Conservation (phyloP, 176 grass and related monocot species). For the Alopecurus myosuroides region DNA sequence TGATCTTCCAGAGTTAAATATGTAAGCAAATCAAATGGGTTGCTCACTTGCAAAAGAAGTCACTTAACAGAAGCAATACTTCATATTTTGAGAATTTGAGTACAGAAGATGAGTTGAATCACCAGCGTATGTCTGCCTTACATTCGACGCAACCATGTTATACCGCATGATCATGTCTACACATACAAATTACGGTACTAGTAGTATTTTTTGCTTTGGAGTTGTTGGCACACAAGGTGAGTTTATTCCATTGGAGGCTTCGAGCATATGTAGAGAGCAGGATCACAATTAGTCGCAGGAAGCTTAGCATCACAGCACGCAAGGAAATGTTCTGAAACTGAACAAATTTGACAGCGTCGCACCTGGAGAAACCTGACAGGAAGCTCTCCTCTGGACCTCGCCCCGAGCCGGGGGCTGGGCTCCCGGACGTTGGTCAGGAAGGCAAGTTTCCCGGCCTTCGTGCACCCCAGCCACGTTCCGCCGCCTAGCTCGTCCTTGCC, state of each 20-base stretch:
- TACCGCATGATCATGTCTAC: neutral
- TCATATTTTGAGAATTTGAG: neutral
- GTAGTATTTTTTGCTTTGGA: neutral
- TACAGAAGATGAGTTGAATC: neutral
- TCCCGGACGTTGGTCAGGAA: conserved; percentile 82
- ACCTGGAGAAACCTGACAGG: conserved; percentile 87
- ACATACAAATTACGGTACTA: neutral
- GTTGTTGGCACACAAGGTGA: neutral
- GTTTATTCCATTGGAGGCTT: neutral
- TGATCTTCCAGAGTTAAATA: neutral
- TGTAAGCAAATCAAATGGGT: neutral
- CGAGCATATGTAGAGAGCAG: neutral
- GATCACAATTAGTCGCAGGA: neutral
- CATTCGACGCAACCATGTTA: neutral
- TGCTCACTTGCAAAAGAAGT: neutral
- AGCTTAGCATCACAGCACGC: neutral
- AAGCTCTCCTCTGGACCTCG: conserved; percentile 73
- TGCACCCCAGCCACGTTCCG: conserved; percentile 90
- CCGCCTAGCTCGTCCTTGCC: conserved; percentile 74
- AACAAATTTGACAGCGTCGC: neutral
- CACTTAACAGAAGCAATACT: neutral
- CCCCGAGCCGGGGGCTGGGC: conserved; percentile 10
- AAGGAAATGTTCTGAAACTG: neutral
- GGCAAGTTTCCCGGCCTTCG: conserved; percentile 57
- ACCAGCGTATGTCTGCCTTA: neutral